Conservation (phyloP, 495 filamentous ascomycete genomes). For the Oleoguttula mirabilis region DNA sequence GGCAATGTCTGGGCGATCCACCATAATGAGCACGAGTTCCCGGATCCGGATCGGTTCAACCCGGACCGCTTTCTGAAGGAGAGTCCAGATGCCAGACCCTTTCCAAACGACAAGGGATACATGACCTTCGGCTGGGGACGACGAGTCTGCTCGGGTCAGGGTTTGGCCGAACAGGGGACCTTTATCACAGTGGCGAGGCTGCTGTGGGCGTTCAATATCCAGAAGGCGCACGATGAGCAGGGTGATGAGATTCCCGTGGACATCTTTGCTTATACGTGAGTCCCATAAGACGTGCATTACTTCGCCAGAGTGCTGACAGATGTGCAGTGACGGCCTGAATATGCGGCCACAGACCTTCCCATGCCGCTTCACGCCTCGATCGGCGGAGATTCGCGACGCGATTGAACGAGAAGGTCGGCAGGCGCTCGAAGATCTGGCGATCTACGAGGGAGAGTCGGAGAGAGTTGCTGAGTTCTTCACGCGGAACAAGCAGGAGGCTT, state of each 20-base stretch:
- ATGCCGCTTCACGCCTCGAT: slow-evolving; percentile 31
- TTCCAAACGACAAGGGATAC: slow-evolving; percentile 47
- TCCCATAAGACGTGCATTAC: slow-evolving; percentile 5
- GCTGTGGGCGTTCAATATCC: slow-evolving; percentile 29
- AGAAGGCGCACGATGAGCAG: slow-evolving; percentile 36
- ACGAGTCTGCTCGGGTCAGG: slow-evolving; percentile 30
- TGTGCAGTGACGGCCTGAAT: slow-evolving; percentile 31
- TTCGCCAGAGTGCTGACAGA: not conserved
- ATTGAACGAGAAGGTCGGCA: slow-evolving; percentile 45
- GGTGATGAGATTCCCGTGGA: slow-evolving; percentile 41
- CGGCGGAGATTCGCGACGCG: slow-evolving; percentile 37
- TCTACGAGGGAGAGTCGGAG: slow-evolving; percentile 47
- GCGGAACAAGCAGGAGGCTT: slow-evolving; percentile 6
- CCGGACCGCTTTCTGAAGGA: slow-evolving; percentile 27
- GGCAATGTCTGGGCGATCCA: slow-evolving; percentile 36
- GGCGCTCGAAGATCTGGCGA: slow-evolving; percentile 40
- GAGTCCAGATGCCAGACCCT: slow-evolving; percentile 34
- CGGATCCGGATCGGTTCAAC: slow-evolving; percentile 34
- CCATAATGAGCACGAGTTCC: slow-evolving; percentile 34
- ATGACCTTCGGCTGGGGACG: slow-evolving; percentile 50
- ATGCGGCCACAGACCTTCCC: slow-evolving; percentile 31
- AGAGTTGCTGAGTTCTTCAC: slow-evolving; percentile 7
- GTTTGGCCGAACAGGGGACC: slow-evolving; percentile 35
- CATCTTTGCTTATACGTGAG: slow-evolving; percentile 35
- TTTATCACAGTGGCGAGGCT: slow-evolving; percentile 27